phyloP scores from a whole-genome alignment of 768 basidiomycete species.

The Psilocybe tampanensis region DNA sequence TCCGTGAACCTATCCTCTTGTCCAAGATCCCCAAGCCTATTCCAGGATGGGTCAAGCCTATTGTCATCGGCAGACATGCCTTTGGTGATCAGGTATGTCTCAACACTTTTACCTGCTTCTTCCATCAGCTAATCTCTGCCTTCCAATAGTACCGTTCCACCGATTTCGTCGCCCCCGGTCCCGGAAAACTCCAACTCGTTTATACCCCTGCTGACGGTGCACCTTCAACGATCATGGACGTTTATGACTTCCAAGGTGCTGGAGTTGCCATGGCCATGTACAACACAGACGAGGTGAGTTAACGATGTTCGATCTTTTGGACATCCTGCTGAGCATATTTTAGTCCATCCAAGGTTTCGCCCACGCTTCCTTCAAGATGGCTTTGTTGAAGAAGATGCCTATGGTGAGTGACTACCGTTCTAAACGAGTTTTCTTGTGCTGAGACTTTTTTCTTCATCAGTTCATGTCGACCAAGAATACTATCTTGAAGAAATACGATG shows the following conservation, averaged over 20 bases:
- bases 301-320: neutral
- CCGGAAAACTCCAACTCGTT: slow-evolving; percentile 92
- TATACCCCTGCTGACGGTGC: slow-evolving; percentile 83
- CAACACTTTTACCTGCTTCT: neutral
- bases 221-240: slow-evolving; percentile 68
- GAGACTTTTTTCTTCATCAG: slow-evolving; percentile 32
- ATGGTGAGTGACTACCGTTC: slow-evolving; percentile 39
- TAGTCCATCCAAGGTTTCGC: slow-evolving; percentile 95
- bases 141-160: slow-evolving; percentile 83
- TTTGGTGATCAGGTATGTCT: slow-evolving; percentile 86
- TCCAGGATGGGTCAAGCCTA: slow-evolving; percentile 97
- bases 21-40: slow-evolving; percentile 88
- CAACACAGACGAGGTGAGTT: slow-evolving; percentile 87
- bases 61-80: slow-evolving; percentile 95
- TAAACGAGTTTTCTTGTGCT: neutral
- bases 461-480: slow-evolving; percentile 99
- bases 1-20: slow-evolving; percentile 97
- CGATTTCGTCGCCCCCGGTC: slow-evolving; percentile 87
- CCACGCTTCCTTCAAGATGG: slow-evolving; percentile 99
- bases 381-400: slow-evolving; percentile 73
- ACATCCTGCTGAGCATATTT: neutral
- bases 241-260: slow-evolving; percentile 91
- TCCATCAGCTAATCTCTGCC: neutral
- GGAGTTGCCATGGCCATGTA: slow-evolving; percentile 99
- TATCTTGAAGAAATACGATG: slow-evolving; percentile 96